Conservation (phyloP, 2,329 filamentous ascomycete species). For the Remersonia thermophila region DNA sequence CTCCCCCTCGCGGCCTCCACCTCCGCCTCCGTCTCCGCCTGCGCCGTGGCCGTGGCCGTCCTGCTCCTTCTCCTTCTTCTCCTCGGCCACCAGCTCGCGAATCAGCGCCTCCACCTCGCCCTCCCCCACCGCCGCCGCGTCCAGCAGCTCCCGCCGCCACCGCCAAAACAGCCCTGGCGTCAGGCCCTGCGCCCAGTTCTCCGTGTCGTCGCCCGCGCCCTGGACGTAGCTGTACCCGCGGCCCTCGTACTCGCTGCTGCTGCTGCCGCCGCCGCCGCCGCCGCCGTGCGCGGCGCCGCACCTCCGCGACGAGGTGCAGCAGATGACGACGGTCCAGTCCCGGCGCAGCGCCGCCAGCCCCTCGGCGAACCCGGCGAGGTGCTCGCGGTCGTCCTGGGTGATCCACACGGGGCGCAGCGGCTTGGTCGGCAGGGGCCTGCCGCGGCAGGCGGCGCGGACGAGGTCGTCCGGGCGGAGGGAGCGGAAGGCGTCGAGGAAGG, state of each 20-base stretch:
- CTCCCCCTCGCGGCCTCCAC: slow-evolving; percentile 2
- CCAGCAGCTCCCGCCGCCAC: slow-evolving; percentile 47
- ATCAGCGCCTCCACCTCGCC: slow-evolving; percentile 46
- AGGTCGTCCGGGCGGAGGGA: slow-evolving; percentile 49
- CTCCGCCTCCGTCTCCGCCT: too few relatives aligned
- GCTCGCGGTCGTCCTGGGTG: slow-evolving; percentile 37
- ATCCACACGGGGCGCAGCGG: slow-evolving; percentile 73
- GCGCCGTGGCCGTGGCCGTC: too few relatives aligned
- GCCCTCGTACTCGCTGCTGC: slow-evolving; percentile 35
- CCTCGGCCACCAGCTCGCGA: slow-evolving; percentile 27
- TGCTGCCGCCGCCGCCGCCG: too few relatives aligned
- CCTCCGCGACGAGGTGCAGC: too few relatives aligned
- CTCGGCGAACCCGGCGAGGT: slow-evolving; percentile 4
- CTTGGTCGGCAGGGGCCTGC: slow-evolving; percentile 48
- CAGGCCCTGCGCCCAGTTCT: slow-evolving; percentile 79
- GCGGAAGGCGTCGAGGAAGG: slow-evolving; percentile 38
- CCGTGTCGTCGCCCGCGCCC: slow-evolving; percentile 86
- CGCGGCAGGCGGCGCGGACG: slow-evolving; percentile 4
- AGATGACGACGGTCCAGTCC: slow-evolving; percentile 60
- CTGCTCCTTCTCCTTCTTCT: too few relatives aligned
- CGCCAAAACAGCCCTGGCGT: slow-evolving; percentile 72
- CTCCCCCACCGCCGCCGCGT: slow-evolving; percentile 39
- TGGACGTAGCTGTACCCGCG: slow-evolving; percentile 66
- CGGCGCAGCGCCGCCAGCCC: slow-evolving; percentile 29
- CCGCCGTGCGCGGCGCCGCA: too few relatives aligned